A percentile compares a stretch with the other conserved stretches of the same genome.
Evolutionary conservation across 306 rosid genomes (phyloP).

Genomic region (Cicer yamashitae): DNA sequence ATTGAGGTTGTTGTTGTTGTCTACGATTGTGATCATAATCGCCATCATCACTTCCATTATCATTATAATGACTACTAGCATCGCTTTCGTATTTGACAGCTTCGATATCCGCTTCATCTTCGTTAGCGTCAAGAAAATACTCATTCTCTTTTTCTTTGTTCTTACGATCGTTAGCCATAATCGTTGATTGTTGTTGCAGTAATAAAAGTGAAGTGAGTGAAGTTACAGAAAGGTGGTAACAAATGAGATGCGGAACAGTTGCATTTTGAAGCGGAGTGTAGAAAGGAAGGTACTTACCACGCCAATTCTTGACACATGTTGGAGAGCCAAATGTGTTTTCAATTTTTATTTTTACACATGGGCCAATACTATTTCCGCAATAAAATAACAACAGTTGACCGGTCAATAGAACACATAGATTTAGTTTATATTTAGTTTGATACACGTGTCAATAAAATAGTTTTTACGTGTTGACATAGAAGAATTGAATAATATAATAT

Average conservation of each 20-base stretch:
- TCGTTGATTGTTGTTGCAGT: not conserved
- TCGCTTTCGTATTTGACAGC: constrained; percentile 40
- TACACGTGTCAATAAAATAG: too few relatives aligned
- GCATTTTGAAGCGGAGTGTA: constrained; percentile 36
- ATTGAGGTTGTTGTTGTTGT: constrained; percentile 4
- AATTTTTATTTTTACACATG: too few relatives aligned
- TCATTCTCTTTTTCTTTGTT: constrained; percentile 44
- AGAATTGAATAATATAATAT: too few relatives aligned
- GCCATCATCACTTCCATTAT: constrained; percentile 31
- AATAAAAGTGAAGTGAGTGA: not conserved
- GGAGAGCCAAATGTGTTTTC: not conserved
- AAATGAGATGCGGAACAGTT: constrained; percentile 33
- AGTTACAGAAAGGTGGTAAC: not conserved
- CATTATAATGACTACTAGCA: constrained; percentile 1
- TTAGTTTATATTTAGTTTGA: too few relatives aligned
- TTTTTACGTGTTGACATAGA: too few relatives aligned
- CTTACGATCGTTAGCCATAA: constrained; percentile 28
- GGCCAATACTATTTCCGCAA: too few relatives aligned
- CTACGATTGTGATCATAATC: constrained; percentile 7
- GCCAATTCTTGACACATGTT: not conserved
- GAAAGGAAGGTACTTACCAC: not conserved
- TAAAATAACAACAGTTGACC: too few relatives aligned
- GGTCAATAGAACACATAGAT: too few relatives aligned
- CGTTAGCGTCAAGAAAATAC: constrained; percentile 38
- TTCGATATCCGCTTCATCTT: constrained; percentile 55